These are phyloP conservation scores for Suillus subalutaceus DNA, from an alignment of 768 basidiomycete species.

Conservation along the genomic window DNA sequence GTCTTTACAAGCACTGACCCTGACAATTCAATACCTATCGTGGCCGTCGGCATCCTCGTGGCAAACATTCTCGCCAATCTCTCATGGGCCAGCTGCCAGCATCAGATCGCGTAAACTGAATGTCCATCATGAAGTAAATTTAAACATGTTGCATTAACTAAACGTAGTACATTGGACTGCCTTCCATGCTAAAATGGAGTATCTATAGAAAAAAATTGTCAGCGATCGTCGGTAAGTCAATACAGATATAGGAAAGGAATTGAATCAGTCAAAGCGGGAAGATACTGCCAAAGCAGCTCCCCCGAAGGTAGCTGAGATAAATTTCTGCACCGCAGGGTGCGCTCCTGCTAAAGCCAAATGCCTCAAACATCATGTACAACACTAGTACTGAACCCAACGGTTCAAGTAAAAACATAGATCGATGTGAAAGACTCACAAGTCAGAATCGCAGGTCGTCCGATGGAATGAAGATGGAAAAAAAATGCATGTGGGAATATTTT, in stretches of 20 bases:
- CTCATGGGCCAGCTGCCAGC: background rate
- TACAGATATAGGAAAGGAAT: slow-evolving; percentile 8
- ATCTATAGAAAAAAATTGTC: slow-evolving; percentile 21
- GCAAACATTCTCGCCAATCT: too few species aligned
- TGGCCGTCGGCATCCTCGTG: too few species aligned
- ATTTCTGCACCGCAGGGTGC: slow-evolving; percentile 77
- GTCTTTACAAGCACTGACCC: background rate
- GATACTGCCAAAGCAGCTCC: slow-evolving; percentile 43
- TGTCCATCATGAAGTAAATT: background rate
- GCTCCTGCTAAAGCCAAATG: slow-evolving; percentile 87
- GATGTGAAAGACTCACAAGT: slow-evolving; percentile 22
- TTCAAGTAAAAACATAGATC: slow-evolving; percentile 6
- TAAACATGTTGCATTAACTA: background rate
- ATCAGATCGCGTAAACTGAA: background rate
- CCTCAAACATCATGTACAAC: slow-evolving; percentile 79
- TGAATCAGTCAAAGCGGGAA: slow-evolving; percentile 51
- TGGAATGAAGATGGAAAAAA: slow-evolving; percentile 16
- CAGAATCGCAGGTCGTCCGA: background rate
- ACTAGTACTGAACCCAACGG: background rate
- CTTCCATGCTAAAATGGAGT: background rate
- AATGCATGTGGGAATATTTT: slow-evolving; percentile 17
- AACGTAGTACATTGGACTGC: background rate
- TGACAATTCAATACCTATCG: background rate
- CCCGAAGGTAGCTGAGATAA: slow-evolving; percentile 92
- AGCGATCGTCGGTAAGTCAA: slow-evolving; percentile 10